Percentiles rank a stretch among this genome's conserved stretches.
Conservation (phyloP, 768 basidiomycete genomes). For the Suillus bovinus region DNA sequence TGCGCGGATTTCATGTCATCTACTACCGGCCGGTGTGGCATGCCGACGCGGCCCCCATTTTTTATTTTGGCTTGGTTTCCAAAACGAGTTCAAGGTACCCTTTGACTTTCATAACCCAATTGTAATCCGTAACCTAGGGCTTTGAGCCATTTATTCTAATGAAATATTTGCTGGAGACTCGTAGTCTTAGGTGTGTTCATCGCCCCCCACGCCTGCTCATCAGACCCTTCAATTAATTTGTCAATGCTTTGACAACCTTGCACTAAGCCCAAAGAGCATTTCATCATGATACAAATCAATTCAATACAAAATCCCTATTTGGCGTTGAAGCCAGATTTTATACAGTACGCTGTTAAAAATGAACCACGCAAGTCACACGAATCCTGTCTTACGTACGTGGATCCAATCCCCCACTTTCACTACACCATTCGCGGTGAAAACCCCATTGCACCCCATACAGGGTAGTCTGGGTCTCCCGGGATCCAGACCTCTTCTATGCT, state of each 20-base stretch:
- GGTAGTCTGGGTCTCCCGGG: conserved; percentile 47
- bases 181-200: background rate
- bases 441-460: conserved; percentile 69
- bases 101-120: conserved; percentile 4
- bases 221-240: no score
- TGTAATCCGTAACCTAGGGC: no score
- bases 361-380: conserved; percentile 14
- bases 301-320: background rate
- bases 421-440: conserved; percentile 49
- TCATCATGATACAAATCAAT: background rate
- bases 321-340: conserved; percentile 1
- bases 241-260: no score
- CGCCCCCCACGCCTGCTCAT: conserved; percentile 3
- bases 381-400: conserved; percentile 44
- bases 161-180: background rate
- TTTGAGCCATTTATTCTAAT: no score
- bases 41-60: background rate
- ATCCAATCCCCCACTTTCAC: conserved; percentile 65
- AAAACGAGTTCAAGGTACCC: background rate
- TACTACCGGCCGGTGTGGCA: background rate
- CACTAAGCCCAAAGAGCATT: no score
- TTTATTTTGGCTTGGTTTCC: background rate
- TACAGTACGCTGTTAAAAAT: background rate
- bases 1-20: background rate
- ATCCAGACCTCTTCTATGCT: conserved; percentile 65